Conservation (phyloP, 225 moss, liverwort and hornwort genomes). For the Sphagnum contortum region DNA sequence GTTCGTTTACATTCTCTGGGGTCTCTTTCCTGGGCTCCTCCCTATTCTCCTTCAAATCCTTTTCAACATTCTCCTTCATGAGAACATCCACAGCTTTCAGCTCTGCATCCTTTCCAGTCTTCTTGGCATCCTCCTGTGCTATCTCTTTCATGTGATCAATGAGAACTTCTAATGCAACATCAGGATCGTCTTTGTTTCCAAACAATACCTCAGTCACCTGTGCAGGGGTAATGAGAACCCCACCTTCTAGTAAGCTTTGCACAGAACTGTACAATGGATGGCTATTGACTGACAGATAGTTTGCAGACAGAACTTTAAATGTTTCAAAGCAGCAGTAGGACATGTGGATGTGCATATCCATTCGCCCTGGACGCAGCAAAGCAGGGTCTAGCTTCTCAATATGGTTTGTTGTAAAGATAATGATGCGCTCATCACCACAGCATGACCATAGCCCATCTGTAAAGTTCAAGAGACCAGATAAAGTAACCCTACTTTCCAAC, state of each 20-base stretch:
- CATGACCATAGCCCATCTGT: constrained; percentile 40
- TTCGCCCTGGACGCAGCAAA: constrained; percentile 31
- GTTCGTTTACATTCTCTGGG: no score
- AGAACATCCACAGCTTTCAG: no score
- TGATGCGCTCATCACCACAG: constrained; percentile 28
- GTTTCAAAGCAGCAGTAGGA: constrained; percentile 29
- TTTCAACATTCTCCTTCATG: no score
- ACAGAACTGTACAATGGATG: constrained; percentile 18
- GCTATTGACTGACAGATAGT: constrained; percentile 18
- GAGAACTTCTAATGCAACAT: no score
- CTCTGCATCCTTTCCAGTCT: no score
- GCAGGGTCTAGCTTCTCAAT: constrained; percentile 34
- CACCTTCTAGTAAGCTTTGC: background rate
- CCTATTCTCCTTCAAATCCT: no score
- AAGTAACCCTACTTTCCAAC: constrained; percentile 12
- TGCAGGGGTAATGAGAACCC: no score
- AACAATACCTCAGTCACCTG: no score
- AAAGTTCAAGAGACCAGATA: constrained; percentile 35
- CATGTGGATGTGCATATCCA: constrained; percentile 43
- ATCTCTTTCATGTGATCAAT: no score
- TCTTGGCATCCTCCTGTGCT: no score
- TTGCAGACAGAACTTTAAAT: constrained; percentile 17
- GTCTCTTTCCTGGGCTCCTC: no score
- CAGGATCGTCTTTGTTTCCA: no score
- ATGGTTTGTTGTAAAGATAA: constrained; percentile 40